phyloP scores from a whole-genome alignment of 2,329 filamentous ascomycete species.

The Mycogone perniciosa region DNA sequence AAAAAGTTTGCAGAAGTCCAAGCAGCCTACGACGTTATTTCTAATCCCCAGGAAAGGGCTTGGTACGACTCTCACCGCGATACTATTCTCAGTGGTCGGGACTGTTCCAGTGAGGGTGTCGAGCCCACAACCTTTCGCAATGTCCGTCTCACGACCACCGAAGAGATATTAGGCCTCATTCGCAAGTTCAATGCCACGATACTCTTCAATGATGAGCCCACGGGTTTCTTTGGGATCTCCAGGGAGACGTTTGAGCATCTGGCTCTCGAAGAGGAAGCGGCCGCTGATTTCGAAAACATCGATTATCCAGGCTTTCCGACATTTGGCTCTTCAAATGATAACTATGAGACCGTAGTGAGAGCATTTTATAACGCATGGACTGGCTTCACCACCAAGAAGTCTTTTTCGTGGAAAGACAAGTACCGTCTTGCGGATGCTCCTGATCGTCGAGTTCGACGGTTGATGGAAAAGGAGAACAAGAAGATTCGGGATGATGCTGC shows the following conservation, averaged over 20 bases:
- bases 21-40: constrained; percentile 90
- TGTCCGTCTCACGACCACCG: constrained; percentile 68
- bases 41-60: constrained; percentile 87
- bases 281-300: constrained; percentile 61
- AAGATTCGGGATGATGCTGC: constrained; percentile 74
- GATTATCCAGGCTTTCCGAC: constrained; percentile 64
- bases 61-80: constrained; percentile 97
- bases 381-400: constrained; percentile 76
- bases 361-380: constrained; percentile 78
- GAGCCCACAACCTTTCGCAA: constrained; percentile 59
- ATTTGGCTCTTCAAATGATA: constrained; percentile 72
- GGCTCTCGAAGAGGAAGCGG: constrained; percentile 70
- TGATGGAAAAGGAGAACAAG: constrained; percentile 95
- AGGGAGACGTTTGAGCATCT: constrained; percentile 73
- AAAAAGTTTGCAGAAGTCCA: constrained; percentile 85
- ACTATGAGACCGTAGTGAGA: constrained; percentile 69
- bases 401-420: constrained; percentile 82
- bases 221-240: constrained; percentile 79
- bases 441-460: constrained; percentile 70
- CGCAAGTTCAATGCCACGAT: constrained; percentile 72
- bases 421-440: constrained; percentile 81
- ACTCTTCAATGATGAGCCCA: constrained; percentile 71
- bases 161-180: constrained; percentile 73
- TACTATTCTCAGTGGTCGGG: constrained; percentile 67
- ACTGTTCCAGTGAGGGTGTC: constrained; percentile 36